Percentiles rank a stretch among this genome's conserved stretches.
Evolutionary conservation across 164 flowering plant species (phyloP).

Genomic region (Pachysandra terminalis): DNA sequence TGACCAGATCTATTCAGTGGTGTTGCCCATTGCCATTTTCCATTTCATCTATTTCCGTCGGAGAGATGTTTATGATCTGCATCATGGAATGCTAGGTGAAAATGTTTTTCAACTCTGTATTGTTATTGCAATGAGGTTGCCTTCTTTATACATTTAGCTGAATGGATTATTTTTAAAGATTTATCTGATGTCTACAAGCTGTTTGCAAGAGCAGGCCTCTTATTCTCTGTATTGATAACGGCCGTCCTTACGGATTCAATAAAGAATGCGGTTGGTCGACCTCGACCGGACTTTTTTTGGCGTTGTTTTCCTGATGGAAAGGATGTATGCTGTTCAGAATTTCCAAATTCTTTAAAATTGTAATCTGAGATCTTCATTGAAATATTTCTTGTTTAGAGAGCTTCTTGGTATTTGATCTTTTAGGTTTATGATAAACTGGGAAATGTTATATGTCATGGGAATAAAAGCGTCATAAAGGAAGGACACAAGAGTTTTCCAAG

Average conservation of each 20-base stretch:
- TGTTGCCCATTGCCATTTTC: conserved; percentile 50
- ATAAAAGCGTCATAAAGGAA: conserved; percentile 34
- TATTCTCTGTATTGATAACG: conserved; percentile 55
- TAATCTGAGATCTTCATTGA: too few relatives aligned
- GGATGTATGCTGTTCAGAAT: conserved; percentile 36
- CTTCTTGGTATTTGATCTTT: not conserved
- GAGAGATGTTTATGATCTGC: conserved; percentile 75
- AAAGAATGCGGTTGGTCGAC: conserved; percentile 74
- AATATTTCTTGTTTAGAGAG: not conserved
- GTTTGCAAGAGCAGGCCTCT: conserved; percentile 41
- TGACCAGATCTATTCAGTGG: conserved; percentile 43
- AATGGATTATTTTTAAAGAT: not conserved
- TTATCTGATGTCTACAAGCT: conserved; percentile 1
- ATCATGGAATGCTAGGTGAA: conserved; percentile 66
- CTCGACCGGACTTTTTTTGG: conserved; percentile 86
- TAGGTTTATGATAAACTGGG: conserved; percentile 56
- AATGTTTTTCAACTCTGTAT: not conserved
- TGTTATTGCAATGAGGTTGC: too few relatives aligned
- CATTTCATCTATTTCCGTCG: conserved; percentile 43
- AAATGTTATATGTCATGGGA: conserved; percentile 55
- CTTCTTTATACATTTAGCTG: not conserved
- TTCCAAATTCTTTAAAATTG: not conserved
- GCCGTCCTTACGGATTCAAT: conserved; percentile 60
- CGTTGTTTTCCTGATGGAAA: conserved; percentile 86
- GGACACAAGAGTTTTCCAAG: conserved; percentile 71